Conservation (phyloP, 345 rosid species). For the Syzygium oleosum region DNA sequence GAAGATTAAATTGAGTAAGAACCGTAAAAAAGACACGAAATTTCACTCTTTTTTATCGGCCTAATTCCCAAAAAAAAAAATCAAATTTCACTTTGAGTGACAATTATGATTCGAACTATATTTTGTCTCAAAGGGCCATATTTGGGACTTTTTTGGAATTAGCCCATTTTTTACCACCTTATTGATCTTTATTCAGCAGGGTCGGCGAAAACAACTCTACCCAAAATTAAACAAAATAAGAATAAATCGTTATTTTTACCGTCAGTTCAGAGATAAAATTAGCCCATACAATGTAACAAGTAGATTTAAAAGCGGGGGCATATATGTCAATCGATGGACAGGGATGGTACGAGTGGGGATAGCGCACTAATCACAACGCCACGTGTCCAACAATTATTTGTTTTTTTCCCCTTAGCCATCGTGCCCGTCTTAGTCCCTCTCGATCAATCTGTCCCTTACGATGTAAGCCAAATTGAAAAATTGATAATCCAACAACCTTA, state of each 20-base stretch:
- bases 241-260: background rate
- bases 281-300: accelerated
- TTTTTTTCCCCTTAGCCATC: no score
- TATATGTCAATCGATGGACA: background rate
- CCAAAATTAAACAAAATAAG: background rate
- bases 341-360: background rate
- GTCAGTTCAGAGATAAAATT: background rate
- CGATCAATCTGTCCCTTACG: background rate
- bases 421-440: background rate
- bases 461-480: background rate
- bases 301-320: background rate
- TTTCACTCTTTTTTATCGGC: no score
- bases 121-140: no score
- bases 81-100: no score
- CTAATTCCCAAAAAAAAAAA: no score
- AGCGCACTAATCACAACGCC: background rate
- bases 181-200: background rate
- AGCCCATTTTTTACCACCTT: background rate
- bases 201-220: accelerated
- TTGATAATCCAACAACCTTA: background rate
- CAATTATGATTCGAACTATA: accelerated
- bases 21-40: no score
- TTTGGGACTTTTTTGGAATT: no score
- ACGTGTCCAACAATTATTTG: background rate
- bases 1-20: background rate